Conservation (phyloP, 306 rosid species). For the Quercus dentata region DNA sequence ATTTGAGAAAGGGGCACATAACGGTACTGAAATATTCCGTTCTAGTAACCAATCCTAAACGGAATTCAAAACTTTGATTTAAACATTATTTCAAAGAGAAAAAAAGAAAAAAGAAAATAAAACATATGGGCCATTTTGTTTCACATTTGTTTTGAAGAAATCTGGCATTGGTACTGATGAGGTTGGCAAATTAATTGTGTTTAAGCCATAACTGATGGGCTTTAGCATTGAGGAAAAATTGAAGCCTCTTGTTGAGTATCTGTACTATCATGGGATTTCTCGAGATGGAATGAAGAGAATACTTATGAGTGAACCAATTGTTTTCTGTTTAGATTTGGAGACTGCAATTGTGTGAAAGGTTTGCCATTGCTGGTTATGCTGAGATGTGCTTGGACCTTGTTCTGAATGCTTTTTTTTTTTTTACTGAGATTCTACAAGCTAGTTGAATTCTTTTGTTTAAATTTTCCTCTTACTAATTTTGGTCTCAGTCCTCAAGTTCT, state of each 20-base stretch:
- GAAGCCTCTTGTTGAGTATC: conserved; percentile 88
- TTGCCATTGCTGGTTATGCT: conserved; percentile 16
- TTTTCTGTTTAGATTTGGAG: conserved; percentile 76
- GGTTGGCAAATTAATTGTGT: conserved; percentile 78
- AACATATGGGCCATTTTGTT: too few relatives aligned
- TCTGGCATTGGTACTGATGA: conserved; percentile 72
- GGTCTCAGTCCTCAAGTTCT: conserved; percentile 10
- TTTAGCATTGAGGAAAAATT: conserved; percentile 83
- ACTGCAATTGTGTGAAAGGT: conserved; percentile 82
- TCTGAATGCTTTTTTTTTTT: background rate
- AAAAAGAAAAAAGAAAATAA: too few relatives aligned
- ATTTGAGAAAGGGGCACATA: background rate
- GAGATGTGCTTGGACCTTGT: conserved; percentile 3
- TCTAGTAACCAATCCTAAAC: too few relatives aligned
- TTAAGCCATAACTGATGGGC: conserved; percentile 83
- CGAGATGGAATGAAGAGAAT: conserved; percentile 91
- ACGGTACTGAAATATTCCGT: too few relatives aligned
- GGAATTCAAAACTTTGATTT: too few relatives aligned
- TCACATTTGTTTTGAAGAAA: conserved; percentile 48
- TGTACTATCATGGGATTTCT: conserved; percentile 75
- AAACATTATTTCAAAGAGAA: background rate
- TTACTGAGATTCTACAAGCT: background rate
- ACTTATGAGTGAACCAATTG: conserved; percentile 73
- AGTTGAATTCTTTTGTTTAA: background rate
- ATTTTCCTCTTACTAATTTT: background rate